Evolutionary conservation across 306 rosid species (phyloP), one percentile per base, ranked within the genome.

Genomic region (Prunus kanzakura): DNA sequence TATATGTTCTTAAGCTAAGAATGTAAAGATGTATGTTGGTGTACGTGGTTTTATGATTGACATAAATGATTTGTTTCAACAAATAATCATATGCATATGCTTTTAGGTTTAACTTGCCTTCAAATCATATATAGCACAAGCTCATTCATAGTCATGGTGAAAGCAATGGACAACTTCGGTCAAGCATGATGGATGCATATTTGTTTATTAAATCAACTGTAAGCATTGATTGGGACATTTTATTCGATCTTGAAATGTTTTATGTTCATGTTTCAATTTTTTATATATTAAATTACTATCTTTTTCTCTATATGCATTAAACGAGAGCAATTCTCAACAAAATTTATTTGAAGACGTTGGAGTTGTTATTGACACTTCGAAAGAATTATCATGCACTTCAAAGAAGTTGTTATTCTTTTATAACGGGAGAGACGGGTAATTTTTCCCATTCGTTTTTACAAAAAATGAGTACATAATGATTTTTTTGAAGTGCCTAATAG

Each of bases 41-140:
- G 38, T 56, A 20, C 22, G 60, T 73, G 64, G 45, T 51, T 11
- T 74, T 29, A 74, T 61, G 69, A 74, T 60, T 29, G 49, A 62
- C 46, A 61, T 49, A n/a, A 43, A 73, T 61, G 60, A 74, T 46
- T 74, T 62, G n/a, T 46, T 73, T 60, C 46, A 46, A 61, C 8
- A 74, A 63, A 15, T 45, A 60, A 58, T 73, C 77, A 45, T 60
- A 60, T 16, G 77, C 77, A 43, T 61, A 29, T 46, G 27, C 60
- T 61, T 61, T 73, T 73, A 61, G 46, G 30, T 25, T 3, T 27
- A 19, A 43, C 69, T 61, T 74, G 78, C 69, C 54, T 62, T 74
- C 68, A 19, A 61, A 74, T 61, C 60, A 73, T 46, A 61, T n/a
- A 29, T 3, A 22, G 54, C 58, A 73, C 27, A 45, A 74, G 30